phyloP scores from a whole-genome alignment of 345 rosid genomes.

The Ceriops zippeliana region DNA sequence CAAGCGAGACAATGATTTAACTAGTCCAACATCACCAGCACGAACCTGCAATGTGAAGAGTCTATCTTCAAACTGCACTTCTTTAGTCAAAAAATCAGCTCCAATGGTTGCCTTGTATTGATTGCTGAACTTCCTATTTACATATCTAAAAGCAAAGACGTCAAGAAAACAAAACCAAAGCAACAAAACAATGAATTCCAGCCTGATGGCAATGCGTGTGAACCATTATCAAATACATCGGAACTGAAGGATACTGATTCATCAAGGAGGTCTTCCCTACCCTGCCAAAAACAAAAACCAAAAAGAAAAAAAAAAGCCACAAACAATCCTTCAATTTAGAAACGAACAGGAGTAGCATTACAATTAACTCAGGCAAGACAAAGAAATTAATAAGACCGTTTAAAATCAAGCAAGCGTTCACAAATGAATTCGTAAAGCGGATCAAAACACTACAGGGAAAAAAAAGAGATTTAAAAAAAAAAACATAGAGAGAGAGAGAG shows the following conservation, averaged over 20 bases:
- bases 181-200: background rate
- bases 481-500: too few species aligned
- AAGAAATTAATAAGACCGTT: too few species aligned
- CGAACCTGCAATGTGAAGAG: constrained; percentile 22
- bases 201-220: too few species aligned
- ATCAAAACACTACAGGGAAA: too few species aligned
- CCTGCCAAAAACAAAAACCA: background rate
- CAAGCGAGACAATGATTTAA: background rate
- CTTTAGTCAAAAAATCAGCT: constrained; percentile 23
- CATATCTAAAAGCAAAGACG: constrained; percentile 11
- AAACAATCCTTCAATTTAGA: background rate
- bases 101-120: constrained; percentile 23
- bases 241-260: constrained; percentile 18
- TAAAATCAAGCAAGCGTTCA: too few species aligned
- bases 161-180: background rate
- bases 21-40: background rate
- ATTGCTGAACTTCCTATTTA: constrained; percentile 20
- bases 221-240: background rate
- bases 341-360: too few species aligned
- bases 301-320: background rate
- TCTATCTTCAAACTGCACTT: constrained; percentile 24
- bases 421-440: too few species aligned
- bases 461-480: too few species aligned
- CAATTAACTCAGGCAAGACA: too few species aligned
- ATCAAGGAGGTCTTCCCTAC: constrained; percentile 24